A percentile compares a stretch with the other conserved stretches of the same genome.
These are phyloP conservation scores for Butyriboletus loyo DNA, from an alignment of 768 basidiomycete genomes.

Conservation along the genomic window DNA sequence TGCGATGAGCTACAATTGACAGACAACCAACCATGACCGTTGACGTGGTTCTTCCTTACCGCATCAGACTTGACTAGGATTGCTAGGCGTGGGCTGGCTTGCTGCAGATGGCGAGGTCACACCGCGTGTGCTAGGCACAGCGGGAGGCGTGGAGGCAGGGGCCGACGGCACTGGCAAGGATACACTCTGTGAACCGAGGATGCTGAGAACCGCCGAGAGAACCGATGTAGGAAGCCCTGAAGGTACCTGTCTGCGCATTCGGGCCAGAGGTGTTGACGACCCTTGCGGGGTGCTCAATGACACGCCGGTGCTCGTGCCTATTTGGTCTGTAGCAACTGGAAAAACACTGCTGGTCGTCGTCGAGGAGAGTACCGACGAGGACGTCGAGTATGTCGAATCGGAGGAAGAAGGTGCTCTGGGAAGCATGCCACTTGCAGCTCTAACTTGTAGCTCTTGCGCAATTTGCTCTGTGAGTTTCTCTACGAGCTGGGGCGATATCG, in stretches of 20 bases:
- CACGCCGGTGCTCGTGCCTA: not conserved
- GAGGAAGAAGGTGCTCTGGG: constrained; percentile 6
- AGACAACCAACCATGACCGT: constrained; percentile 1
- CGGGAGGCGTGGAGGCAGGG: not conserved
- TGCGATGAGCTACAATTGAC: constrained; percentile 12
- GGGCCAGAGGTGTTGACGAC: not conserved
- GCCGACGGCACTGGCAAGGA: not conserved
- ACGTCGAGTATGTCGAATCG: not conserved
- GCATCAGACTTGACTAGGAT: not conserved
- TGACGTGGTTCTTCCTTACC: not conserved
- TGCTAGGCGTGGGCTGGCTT: not conserved
- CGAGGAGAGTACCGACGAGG: not conserved
- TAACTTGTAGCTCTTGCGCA: not conserved
- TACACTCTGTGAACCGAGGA: not conserved
- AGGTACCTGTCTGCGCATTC: constrained; percentile 16
- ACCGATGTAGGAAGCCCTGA: not conserved
- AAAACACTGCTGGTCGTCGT: not conserved
- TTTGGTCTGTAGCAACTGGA: not conserved
- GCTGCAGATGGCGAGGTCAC: not conserved
- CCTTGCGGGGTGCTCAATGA: not conserved
- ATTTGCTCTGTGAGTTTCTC: not conserved
- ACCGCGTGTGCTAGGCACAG: not conserved
- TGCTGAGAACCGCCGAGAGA: not conserved
- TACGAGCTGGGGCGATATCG: not conserved
- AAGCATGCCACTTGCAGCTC: not conserved